These are phyloP conservation scores for Canna indica DNA, from an alignment of 176 grass and related monocot species.

Conservation along the genomic window DNA sequence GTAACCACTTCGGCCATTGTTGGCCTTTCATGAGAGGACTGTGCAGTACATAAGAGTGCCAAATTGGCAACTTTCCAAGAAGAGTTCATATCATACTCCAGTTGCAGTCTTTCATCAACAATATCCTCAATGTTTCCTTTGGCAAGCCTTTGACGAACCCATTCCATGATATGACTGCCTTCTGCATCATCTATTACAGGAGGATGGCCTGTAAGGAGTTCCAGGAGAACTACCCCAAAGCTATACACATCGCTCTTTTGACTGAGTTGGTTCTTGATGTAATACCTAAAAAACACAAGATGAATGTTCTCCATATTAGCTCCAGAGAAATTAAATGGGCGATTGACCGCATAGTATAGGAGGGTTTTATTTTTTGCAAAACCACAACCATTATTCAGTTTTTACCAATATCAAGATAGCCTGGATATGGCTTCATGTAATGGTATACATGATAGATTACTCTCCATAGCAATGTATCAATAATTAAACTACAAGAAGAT, in stretches of 20 bases:
- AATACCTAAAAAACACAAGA: background rate
- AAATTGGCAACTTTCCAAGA: background rate
- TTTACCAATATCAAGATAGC: no score
- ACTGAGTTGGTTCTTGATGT: background rate
- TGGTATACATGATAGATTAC: no score
- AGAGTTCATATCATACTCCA: conserved; percentile 1
- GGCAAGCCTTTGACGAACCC: conserved; percentile 1
- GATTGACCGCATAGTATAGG: no score
- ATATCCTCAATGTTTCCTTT: conserved; percentile 4
- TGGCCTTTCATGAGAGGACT: background rate
- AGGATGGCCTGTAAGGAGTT: background rate
- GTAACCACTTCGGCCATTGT: background rate
- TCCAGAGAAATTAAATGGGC: background rate
- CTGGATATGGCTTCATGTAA: no score
- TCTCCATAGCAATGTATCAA: no score
- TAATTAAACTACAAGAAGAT: no score
- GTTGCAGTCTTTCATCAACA: background rate
- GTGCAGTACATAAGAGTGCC: background rate
- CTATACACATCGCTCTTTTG: conserved; percentile 10
- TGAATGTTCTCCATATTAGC: background rate
- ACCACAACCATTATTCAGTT: no score
- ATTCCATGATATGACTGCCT: background rate
- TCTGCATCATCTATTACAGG: background rate
- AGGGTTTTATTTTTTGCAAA: background rate
- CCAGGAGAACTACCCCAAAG: conserved; percentile 9